Evolutionary conservation across 2,329 filamentous ascomycete genomes (phyloP), one percentile per base, ranked within the genome.

Genomic region (Cytospora paraplurivora): DNA sequence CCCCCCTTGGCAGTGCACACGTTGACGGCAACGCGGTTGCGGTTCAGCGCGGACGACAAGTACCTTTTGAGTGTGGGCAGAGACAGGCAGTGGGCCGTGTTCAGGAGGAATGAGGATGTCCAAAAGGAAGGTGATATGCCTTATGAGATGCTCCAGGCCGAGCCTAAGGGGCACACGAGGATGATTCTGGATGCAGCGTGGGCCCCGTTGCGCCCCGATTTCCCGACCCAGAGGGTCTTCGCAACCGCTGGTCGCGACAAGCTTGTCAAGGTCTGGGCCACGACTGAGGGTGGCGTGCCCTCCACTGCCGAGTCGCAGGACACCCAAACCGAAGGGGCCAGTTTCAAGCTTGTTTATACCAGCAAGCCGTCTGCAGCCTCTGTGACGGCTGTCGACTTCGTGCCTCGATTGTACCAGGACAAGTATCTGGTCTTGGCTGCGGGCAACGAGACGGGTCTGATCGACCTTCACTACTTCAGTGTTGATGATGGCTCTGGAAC

Each of bases 131-230:
- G 62, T 1, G 72, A 74, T 1, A 69, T 70, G 35, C 72, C 72
- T 15, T 97, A 90, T 71, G 76, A 74, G 32, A 78, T 89, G 3
- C 74, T 85, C 47, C 80, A 88, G 66, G 80, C 84, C 3, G 92
- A 96, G 70, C 85, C 87, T 1, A 97, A 96, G 76, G 94, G 91
- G 0, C 95, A 99, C 75, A 83, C 90, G 4, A 83, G 95, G 64
- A 98, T 99, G 93, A 93, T 99, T 53, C 81, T 98, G 15, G 92
- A 93, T 72, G 90, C 88, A 1, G 86, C 91, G 2, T 99, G 95
- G 94, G 88, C 89, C 1, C 89, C 89, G 1, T 34, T 81, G 17
- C 72, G 7, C 68, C 71, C 1, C 71, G 44, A 34, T 5, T 72
- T 8, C 72, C 74, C 10, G 69, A 76, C 6, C 75, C 83, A 34